Evolutionary conservation across 306 rosid genomes (phyloP), one percentile per base, ranked within the genome.

Genomic region (Sophora flavescens): DNA sequence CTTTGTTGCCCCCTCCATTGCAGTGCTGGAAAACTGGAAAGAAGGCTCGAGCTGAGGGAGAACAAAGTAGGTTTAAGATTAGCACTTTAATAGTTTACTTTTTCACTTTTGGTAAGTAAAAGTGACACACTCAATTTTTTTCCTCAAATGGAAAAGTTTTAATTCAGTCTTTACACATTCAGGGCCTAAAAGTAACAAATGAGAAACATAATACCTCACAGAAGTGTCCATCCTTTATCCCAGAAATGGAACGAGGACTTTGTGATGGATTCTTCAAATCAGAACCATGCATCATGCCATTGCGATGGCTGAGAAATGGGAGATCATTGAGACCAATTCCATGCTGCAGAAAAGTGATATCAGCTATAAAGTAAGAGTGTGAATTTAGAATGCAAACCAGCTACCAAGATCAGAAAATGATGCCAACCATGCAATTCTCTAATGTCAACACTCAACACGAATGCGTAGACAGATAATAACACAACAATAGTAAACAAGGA

Each of bases 1-100:
- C 84, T 94, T 94, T 32, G 98, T 94, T 66, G 73, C 89, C 57
- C 96, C 97, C 77, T 94, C 97, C 97, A 90, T 90, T 75, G 88
- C 95, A 61, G 84, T 68, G 70, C 88, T 87, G 54, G 93, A 71
- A 77, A 87, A 76, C 80, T 86, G 89, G 77, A 87, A 85, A 48
- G 89, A 82, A 65, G 87, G 88, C 67, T 85, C 82, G 45, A 82
- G 83, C 91, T 87, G 83, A 75, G 51, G 39, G 80, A 63, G 30
- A 68, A 72, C 18, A 63, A 9, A 72, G 50, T 13, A 63, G 61
- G 51, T 22, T 50, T 35, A 22, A 35, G 48, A 72, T 74, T 52
- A 66, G 65, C 70, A 72, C 26, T 59, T 33, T 35, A 64, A 42
- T 11, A 14, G 39, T 56, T 70, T 53, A 12, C 9, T 22, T 35